These are phyloP conservation scores for Acanthamoeba castellanii DNA, from an alignment of 208 protist genomes.

Conservation along the genomic window DNA sequence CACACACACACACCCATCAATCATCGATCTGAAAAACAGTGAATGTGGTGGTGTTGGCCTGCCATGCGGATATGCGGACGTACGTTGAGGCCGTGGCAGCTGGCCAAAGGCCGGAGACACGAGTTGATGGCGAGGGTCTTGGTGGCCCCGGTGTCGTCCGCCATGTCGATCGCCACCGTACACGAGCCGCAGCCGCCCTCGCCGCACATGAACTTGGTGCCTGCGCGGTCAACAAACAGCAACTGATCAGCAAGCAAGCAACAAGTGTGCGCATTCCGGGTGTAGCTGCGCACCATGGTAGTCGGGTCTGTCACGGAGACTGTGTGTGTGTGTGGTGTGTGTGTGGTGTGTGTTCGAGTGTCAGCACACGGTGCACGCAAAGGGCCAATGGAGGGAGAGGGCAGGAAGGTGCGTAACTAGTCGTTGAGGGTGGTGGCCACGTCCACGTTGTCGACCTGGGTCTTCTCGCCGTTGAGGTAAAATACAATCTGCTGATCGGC, in stretches of 20 bases:
- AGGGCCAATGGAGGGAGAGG: no score
- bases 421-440: neutral
- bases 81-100: conserved; percentile 46
- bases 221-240: neutral
- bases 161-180: conserved; percentile 50
- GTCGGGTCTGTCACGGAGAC: no score
- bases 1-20: conserved; percentile 74
- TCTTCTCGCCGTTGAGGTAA: neutral
- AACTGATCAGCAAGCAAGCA: no score
- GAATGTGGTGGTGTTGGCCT: no score
- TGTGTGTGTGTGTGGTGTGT: no score
- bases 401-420: neutral
- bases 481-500: neutral
- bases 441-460: neutral
- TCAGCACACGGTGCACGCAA: no score
- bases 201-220: conserved; percentile 74
- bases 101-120: conserved; percentile 69
- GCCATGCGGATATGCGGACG: no score
- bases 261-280: no score
- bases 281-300: no score
- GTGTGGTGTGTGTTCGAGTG: no score
- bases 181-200: conserved; percentile 80
- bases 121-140: conserved; percentile 51
- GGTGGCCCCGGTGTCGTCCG: neutral
- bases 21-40: neutral